Percentiles rank a stretch among this genome's conserved stretches.
Conservation (phyloP, 2,329 filamentous ascomycete genomes). For the Exophiala oligosperma region DNA sequence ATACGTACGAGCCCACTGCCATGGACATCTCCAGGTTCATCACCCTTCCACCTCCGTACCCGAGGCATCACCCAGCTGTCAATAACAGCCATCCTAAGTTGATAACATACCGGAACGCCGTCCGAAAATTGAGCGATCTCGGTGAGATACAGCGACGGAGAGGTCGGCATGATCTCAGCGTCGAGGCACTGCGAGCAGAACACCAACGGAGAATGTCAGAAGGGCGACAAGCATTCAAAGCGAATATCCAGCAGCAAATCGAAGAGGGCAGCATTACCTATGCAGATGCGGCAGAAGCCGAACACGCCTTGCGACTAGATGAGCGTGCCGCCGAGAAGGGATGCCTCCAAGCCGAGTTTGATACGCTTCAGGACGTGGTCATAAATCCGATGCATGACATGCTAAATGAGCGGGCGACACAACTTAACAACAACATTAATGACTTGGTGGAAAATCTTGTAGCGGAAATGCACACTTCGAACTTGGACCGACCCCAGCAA, state of each 20-base stretch:
- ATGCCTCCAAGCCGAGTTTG: conserved; percentile 76
- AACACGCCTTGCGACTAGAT: conserved; percentile 70
- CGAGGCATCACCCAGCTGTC: conserved; percentile 89
- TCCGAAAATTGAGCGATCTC: conserved; percentile 73
- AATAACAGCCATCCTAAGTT: conserved; percentile 95
- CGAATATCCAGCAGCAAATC: conserved; percentile 77
- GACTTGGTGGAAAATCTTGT: conserved; percentile 72
- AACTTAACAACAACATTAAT: conserved; percentile 75
- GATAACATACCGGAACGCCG: conserved; percentile 70
- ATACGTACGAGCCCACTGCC: conserved; percentile 44
- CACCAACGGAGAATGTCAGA: conserved; percentile 54
- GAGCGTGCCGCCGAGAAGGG: conserved; percentile 71
- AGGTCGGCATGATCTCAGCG: conserved; percentile 44
- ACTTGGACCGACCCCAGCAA: conserved; percentile 84
- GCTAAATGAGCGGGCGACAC: conserved; percentile 71
- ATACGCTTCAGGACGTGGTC: conserved; percentile 78
- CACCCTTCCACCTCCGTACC: conserved; percentile 89
- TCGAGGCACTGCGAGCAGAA: conserved; percentile 58
- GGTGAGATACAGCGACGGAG: conserved; percentile 70
- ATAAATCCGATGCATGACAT: conserved; percentile 82
- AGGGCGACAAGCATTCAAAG: conserved; percentile 65
- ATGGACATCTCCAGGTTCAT: conserved; percentile 90
- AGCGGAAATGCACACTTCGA: conserved; percentile 65
- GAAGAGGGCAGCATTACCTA: conserved; percentile 76
- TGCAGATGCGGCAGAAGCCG: conserved; percentile 77